Evolutionary conservation across 768 basidiomycete species (phyloP), one percentile per base, ranked within the genome.

Genomic region (Trametopsis cervina): DNA sequence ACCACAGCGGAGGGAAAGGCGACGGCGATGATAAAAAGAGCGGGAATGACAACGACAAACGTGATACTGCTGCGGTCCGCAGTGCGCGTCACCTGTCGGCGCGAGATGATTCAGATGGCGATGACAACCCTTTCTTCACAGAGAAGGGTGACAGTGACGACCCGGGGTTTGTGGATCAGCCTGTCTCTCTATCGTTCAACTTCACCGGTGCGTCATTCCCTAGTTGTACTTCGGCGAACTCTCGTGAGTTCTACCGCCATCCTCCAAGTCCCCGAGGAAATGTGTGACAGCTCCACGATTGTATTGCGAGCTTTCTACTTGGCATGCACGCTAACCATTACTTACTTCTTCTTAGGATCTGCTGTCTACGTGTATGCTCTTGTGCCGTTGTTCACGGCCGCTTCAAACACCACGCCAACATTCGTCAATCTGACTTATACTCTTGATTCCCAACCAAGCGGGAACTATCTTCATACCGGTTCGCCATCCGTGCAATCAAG

Each of bases 291-390:
- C n/a, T n/a, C n/a, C n/a, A n/a, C n/a, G n/a, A n/a, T n/a, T n/a
- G n/a, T n/a, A n/a, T n/a, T n/a, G n/a, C 18, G 42, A 26, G 22
- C 42, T 17, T 43, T 17, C 18, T 43, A 27, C 25, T 43, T 43
- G 42, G 42, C 33, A 35, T 35, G 33, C 33, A 25, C 24, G 42
- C n/a, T 7, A 7, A 9, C 27, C 12, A 22, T 47, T 52, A 27
- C 54, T 52, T 45, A 45, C 41, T 22, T 27, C 18, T 39, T 11
- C 29, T 26, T 29, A 79, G 77, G 77, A 10, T 68, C 71, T 21
- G 74, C 73, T 6, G 59, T 79, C 20, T 77, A 71, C 51, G 55
- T 80, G 21, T 79, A 63, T 55, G 69, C 66, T 33, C 55, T 75
- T 33, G 59, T 69, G 25, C 69, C 70, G 4, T 54, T 64, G 10